phyloP scores from a whole-genome alignment of 768 basidiomycete genomes.

The Rhodotorula paludigena region DNA sequence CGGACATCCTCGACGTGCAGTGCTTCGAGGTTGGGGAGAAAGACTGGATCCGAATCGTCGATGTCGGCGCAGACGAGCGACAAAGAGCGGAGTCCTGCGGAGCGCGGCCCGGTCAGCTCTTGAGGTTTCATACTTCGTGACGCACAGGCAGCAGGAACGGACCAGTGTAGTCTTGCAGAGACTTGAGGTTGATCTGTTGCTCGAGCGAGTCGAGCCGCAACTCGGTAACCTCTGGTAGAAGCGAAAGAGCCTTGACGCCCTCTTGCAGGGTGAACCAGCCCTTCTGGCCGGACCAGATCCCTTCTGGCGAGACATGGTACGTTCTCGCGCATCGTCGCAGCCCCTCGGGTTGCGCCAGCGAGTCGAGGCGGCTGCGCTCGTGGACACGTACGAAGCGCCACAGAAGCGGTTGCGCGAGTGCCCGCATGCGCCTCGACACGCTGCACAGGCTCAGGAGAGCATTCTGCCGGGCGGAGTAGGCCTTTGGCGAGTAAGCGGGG shows the following conservation, averaged over 20 bases:
- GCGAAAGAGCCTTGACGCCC: background rate
- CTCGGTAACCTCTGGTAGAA: background rate
- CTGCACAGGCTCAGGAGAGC: background rate
- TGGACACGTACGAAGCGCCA: background rate
- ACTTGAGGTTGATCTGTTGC: background rate
- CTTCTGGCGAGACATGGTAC: background rate
- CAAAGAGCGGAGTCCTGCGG: background rate
- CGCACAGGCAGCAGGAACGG: background rate
- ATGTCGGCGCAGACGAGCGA: background rate
- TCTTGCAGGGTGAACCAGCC: background rate
- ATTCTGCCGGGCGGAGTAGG: background rate
- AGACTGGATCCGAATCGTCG: background rate
- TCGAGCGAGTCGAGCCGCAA: background rate
- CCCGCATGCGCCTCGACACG: background rate
- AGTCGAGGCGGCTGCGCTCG: background rate
- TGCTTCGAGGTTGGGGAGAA: too few species aligned
- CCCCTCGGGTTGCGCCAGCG: background rate
- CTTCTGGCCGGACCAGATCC: background rate
- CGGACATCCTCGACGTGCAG: background rate
- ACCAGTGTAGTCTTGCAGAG: background rate
- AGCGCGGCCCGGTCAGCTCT: accelerated
- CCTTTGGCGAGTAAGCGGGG: background rate
- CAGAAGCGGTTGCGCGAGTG: background rate
- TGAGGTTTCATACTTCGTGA: too few species aligned
- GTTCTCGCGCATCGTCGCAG: background rate